A percentile compares a stretch with the other conserved stretches of the same genome.
Evolutionary conservation across 371 early-diverging fungal genomes (phyloP).

Genomic region (Actinomortierella ambigua): DNA sequence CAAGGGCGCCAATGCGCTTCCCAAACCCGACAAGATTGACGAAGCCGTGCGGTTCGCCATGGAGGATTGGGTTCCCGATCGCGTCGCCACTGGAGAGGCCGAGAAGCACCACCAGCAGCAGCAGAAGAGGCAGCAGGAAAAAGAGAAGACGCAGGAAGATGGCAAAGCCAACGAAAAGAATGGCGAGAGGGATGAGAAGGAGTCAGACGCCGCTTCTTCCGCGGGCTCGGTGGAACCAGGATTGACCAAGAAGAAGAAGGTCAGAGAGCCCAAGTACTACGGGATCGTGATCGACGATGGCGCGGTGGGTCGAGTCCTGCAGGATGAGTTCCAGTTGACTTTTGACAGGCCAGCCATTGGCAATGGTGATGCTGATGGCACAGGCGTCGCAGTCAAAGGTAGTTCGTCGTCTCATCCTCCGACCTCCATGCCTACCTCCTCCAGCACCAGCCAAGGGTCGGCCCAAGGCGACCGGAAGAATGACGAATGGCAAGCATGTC

Average conservation of each 20-base stretch:
- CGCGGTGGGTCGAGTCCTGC: slow-evolving; percentile 27
- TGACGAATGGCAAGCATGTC: slow-evolving; percentile 4
- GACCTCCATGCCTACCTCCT: slow-evolving; percentile 1
- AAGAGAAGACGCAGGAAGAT: slow-evolving; percentile 3
- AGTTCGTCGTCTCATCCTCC: neutral
- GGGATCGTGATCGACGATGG: slow-evolving; percentile 41
- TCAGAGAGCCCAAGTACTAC: slow-evolving; percentile 43
- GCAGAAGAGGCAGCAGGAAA: slow-evolving; percentile 8
- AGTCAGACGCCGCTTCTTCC: neutral
- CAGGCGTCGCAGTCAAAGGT: neutral
- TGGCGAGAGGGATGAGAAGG: neutral
- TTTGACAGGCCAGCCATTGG: neutral
- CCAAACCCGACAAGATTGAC: slow-evolving; percentile 38
- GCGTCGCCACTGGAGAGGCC: slow-evolving; percentile 41
- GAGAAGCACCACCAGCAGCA: slow-evolving; percentile 16
- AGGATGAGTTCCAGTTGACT: slow-evolving; percentile 18
- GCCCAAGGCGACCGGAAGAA: neutral
- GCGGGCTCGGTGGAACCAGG: neutral
- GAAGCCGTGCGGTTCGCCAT: slow-evolving; percentile 46
- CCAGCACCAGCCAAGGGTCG: neutral
- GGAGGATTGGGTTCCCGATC: slow-evolving; percentile 37
- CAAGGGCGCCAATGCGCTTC: slow-evolving; percentile 26
- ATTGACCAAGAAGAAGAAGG: slow-evolving; percentile 4
- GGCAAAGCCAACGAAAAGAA: neutral
- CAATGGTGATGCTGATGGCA: slow-evolving; percentile 7